phyloP scores from a whole-genome alignment of 257 asterid genomes.

The Rubia yunnanensis region DNA sequence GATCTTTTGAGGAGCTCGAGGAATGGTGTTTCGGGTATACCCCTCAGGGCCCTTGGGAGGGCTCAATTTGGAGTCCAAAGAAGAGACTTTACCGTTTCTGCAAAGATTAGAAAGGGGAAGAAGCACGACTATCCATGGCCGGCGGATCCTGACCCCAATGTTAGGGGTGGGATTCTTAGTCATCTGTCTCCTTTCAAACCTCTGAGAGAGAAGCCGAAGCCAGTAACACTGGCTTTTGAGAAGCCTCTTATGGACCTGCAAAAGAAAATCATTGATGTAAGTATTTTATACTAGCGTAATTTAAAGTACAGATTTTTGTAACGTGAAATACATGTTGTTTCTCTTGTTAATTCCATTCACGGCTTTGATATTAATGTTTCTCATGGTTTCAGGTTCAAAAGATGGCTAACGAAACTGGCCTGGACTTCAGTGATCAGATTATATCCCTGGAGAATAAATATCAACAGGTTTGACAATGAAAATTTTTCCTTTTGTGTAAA shows the following conservation, averaged over 20 bases:
- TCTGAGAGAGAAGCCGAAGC: constrained; percentile 86
- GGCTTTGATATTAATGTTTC: constrained; percentile 10
- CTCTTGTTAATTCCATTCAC: not conserved
- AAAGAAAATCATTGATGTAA: constrained; percentile 71
- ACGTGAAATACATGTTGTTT: constrained; percentile 1
- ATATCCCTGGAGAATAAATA: constrained; percentile 63
- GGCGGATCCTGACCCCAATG: constrained; percentile 68
- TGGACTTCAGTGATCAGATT: constrained; percentile 79
- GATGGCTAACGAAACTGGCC: constrained; percentile 92
- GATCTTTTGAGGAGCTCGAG: constrained; percentile 72
- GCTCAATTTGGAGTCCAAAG: constrained; percentile 43
- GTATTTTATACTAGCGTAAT: constrained; percentile 1
- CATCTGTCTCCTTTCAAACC: constrained; percentile 89
- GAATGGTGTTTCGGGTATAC: constrained; percentile 54
- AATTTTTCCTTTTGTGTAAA: constrained; percentile 11
- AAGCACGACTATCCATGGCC: constrained; percentile 88
- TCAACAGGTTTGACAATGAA: constrained; percentile 56
- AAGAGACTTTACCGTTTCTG: constrained; percentile 47
- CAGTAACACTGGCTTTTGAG: constrained; percentile 87
- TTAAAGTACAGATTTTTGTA: not conserved
- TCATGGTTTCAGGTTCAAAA: constrained; percentile 55
- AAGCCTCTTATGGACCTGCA: constrained; percentile 75
- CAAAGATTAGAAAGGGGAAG: constrained; percentile 56
- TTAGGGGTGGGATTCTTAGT: constrained; percentile 85
- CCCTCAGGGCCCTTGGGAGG: constrained; percentile 59